phyloP scores from a whole-genome alignment of 495 filamentous ascomycete species.

The Aspergillus incahuasiensis region DNA sequence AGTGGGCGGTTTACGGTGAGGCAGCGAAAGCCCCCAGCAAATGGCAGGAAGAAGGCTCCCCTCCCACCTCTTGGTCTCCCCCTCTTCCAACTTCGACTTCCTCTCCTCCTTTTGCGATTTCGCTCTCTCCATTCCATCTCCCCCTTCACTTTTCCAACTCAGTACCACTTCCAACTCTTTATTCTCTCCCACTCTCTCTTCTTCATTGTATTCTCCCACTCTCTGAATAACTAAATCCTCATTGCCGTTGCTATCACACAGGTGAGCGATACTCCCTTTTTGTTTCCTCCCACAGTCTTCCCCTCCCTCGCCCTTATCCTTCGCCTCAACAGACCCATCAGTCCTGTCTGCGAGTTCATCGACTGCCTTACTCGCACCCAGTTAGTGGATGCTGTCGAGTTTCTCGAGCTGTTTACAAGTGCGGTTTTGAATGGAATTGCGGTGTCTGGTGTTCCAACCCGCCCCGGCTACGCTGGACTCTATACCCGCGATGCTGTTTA shows the following conservation, averaged over 20 bases:
- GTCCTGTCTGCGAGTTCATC: neutral
- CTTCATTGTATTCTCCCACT: constrained; percentile 22
- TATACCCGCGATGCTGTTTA: constrained; percentile 18
- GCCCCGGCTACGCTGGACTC: constrained; percentile 17
- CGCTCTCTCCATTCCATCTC: constrained; percentile 11
- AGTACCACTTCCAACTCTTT: constrained; percentile 5
- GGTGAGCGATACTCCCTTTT: constrained; percentile 28
- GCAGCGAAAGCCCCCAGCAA: neutral
- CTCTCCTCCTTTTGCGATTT: constrained; percentile 15
- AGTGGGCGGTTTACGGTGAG: neutral
- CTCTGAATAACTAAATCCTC: constrained; percentile 2
- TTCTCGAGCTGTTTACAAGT: neutral
- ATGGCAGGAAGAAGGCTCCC: neutral
- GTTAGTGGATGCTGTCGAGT: neutral
- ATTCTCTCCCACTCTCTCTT: constrained; percentile 23
- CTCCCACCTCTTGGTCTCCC: constrained; percentile 28
- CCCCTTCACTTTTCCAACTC: constrained; percentile 7
- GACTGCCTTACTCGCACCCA: neutral
- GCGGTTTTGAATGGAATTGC: constrained; percentile 11
- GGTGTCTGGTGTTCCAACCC: constrained; percentile 7
- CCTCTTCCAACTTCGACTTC: constrained; percentile 24
- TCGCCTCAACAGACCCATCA: constrained; percentile 6
- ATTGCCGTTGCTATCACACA: constrained; percentile 15
- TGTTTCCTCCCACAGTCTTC: constrained; percentile 15
- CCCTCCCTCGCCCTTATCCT: constrained; percentile 18